Conservation (phyloP, 257 asterid species). For the Petunia axillaris region DNA sequence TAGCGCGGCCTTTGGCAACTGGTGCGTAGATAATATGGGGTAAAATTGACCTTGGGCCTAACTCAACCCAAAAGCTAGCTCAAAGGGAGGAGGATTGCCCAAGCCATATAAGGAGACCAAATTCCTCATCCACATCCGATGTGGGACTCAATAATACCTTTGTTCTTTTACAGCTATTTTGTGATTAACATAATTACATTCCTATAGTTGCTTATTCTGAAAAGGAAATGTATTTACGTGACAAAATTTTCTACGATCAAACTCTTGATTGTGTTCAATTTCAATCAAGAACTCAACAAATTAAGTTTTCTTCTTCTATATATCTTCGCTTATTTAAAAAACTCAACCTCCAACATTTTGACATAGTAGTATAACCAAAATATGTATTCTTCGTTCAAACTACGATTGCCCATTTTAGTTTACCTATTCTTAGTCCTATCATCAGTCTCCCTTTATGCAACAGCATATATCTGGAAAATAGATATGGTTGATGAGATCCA, state of each 20-base stretch:
- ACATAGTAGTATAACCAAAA: not conserved
- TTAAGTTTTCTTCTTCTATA: not conserved
- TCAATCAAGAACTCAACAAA: not conserved
- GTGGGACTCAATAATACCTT: too few species aligned
- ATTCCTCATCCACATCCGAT: too few species aligned
- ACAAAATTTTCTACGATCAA: not conserved
- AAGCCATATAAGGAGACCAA: too few species aligned
- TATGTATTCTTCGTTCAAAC: slow-evolving; percentile 1
- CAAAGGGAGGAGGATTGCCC: too few species aligned
- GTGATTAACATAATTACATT: not conserved
- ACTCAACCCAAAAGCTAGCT: too few species aligned
- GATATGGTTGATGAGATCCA: not conserved
- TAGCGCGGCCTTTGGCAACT: too few species aligned
- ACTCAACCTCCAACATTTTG: not conserved
- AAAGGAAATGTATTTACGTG: not conserved
- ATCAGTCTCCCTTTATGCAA: not conserved
- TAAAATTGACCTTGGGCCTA: too few species aligned
- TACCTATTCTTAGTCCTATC: not conserved
- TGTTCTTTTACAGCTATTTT: too few species aligned
- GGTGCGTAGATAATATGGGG: too few species aligned
- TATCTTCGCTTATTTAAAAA: not conserved
- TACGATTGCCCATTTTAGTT: not conserved
- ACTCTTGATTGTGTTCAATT: not conserved
- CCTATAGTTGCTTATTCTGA: not conserved
- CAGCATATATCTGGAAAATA: not conserved